A percentile compares a stretch with the other conserved stretches of the same genome.
phyloP scores from a whole-genome alignment of 331 rosid species.

The Telfairia occidentalis region DNA sequence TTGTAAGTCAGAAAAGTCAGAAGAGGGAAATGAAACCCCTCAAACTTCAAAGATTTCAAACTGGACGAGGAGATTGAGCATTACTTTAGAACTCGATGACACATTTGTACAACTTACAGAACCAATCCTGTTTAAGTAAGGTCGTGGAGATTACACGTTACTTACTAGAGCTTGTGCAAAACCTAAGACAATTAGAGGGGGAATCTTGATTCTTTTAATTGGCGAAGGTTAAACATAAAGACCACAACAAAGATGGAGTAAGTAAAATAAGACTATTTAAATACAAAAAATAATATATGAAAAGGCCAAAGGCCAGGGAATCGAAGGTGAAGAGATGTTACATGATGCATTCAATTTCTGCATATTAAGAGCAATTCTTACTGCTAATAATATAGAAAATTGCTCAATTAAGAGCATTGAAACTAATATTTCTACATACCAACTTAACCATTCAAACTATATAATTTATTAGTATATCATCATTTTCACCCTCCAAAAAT shows the following conservation, averaged over 20 bases:
- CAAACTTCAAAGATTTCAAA: not conserved
- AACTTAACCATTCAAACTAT: constrained; percentile 2
- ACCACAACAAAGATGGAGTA: constrained; percentile 1
- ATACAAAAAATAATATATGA: not conserved
- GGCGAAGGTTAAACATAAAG: not conserved
- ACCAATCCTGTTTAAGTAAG: too few relatives aligned
- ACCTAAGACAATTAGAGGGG: not conserved
- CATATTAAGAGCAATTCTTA: not conserved
- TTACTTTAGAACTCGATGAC: too few relatives aligned
- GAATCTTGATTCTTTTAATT: not conserved
- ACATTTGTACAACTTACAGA: too few relatives aligned
- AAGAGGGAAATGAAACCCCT: not conserved
- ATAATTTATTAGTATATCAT: not conserved
- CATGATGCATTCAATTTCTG: not conserved
- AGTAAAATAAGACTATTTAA: not conserved
- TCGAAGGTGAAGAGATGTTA: not conserved
- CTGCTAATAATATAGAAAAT: not conserved
- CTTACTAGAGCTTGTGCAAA: not conserved
- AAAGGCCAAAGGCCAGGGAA: not conserved
- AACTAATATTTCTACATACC: not conserved
- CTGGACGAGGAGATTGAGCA: not conserved
- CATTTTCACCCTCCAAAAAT: not conserved
- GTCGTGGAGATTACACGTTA: too few relatives aligned
- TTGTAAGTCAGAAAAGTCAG: not conserved
- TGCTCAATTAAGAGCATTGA: not conserved